Evolutionary conservation across 352 stramenopile species (phyloP).

Genomic region (Phytophthora boehmeriae): DNA sequence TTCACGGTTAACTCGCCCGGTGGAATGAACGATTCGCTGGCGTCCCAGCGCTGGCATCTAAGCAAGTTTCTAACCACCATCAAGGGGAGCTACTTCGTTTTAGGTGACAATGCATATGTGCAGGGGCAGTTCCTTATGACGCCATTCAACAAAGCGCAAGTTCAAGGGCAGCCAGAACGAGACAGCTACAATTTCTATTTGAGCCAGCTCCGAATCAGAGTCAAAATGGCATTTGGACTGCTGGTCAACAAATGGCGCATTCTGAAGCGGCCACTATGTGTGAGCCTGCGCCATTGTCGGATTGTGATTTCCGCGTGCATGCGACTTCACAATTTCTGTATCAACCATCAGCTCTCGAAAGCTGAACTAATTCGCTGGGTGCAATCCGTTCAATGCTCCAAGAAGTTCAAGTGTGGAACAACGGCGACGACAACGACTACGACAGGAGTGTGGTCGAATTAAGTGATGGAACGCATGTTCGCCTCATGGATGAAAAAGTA

Average conservation of each 20-base stretch:
- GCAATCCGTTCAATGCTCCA: background rate
- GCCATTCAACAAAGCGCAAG: slow-evolving; percentile 10
- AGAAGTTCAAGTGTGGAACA: background rate
- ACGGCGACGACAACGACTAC: background rate
- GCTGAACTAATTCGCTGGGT: background rate
- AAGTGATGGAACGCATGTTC: background rate
- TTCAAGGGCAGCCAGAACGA: slow-evolving; percentile 1
- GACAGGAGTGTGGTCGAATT: background rate
- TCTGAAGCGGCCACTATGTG: slow-evolving; percentile 5
- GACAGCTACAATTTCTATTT: slow-evolving; percentile 19
- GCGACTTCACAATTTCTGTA: slow-evolving; percentile 20
- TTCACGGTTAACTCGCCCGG: slow-evolving; percentile 4
- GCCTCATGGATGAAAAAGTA: slow-evolving; percentile 9
- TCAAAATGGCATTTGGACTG: slow-evolving; percentile 23
- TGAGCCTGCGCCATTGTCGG: background rate
- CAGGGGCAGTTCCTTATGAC: slow-evolving; percentile 9
- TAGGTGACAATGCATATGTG: slow-evolving; percentile 14
- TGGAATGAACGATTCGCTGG: slow-evolving; percentile 6
- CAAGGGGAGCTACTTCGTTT: slow-evolving; percentile 5
- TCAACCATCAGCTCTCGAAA: background rate
- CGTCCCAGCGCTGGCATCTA: background rate
- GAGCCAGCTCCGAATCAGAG: no score
- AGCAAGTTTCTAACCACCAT: slow-evolving; percentile 6
- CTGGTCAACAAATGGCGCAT: slow-evolving; percentile 26
- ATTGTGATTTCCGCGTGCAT: slow-evolving; percentile 13